phyloP scores from a whole-genome alignment of 768 basidiomycete species.

The Lentinula detonsa region DNA sequence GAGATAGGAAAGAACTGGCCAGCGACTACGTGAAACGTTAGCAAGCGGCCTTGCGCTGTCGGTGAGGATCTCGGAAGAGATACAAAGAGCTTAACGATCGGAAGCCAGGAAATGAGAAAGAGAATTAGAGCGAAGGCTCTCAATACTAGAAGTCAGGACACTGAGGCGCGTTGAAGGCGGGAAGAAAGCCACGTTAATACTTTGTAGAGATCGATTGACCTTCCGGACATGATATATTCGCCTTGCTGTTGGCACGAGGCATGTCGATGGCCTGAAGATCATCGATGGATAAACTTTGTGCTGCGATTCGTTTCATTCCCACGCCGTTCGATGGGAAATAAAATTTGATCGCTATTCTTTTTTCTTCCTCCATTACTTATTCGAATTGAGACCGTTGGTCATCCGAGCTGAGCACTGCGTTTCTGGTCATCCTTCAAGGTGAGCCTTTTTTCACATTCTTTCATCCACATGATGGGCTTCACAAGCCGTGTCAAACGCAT shows the following conservation, averaged over 20 bases:
- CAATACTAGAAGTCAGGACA: slow-evolving; percentile 15
- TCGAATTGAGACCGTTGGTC: no score
- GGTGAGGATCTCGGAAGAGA: slow-evolving; percentile 27
- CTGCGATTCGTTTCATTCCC: neutral
- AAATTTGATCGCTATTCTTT: neutral
- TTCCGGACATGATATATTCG: slow-evolving; percentile 17
- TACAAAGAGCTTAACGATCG: slow-evolving; percentile 7
- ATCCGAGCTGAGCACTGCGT: no score
- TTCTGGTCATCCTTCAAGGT: neutral
- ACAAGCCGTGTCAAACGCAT: slow-evolving; percentile 38
- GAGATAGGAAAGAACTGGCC: slow-evolving; percentile 8
- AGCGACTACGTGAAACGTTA: slow-evolving; percentile 1
- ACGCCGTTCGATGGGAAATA: neutral
- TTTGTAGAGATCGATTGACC: slow-evolving; percentile 5
- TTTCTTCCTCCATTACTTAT: neutral
- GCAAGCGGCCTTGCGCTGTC: slow-evolving; percentile 29
- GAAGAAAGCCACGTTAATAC: slow-evolving; percentile 9
- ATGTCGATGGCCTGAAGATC: slow-evolving; percentile 2
- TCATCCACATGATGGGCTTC: slow-evolving; percentile 29
- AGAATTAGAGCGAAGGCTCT: slow-evolving; percentile 17
- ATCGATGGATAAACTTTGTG: slow-evolving; percentile 10
- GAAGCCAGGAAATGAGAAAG: slow-evolving; percentile 2
- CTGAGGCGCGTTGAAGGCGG: slow-evolving; percentile 10
- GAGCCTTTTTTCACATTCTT: neutral
- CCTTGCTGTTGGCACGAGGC: slow-evolving; percentile 42